A percentile compares a stretch with the other conserved stretches of the same genome.
Conservation (phyloP, 768 basidiomycete species). For the Auricularia cornea region DNA sequence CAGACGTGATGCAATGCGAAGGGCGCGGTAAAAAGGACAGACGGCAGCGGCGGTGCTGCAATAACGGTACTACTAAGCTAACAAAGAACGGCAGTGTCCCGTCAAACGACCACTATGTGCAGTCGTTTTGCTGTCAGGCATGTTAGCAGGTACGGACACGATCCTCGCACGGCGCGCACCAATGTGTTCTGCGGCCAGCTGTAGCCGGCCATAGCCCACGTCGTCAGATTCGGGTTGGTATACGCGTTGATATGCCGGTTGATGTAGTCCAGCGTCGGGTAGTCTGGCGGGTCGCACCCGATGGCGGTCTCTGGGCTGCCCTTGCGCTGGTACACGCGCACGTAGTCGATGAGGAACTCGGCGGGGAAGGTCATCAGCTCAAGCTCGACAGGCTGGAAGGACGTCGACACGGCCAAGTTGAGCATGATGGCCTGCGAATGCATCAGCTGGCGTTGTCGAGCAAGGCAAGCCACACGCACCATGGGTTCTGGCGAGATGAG, state of each 20-base stretch:
- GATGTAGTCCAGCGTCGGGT: constrained; percentile 62
- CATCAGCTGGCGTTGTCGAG: background rate
- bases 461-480: constrained; percentile 43
- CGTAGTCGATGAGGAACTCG: constrained; percentile 52
- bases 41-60: too few relatives aligned
- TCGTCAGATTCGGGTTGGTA: constrained; percentile 27
- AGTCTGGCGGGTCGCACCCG: constrained; percentile 57
- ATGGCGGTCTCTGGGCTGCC: constrained; percentile 38
- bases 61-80: too few relatives aligned
- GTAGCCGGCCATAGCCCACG: constrained; percentile 26
- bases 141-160: too few relatives aligned
- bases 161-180: background rate
- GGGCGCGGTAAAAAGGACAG: too few relatives aligned
- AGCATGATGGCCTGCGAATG: constrained; percentile 54
- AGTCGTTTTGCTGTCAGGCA: too few relatives aligned
- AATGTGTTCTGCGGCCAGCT: constrained; percentile 22
- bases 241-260: constrained; percentile 46
- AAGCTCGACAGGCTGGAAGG: constrained; percentile 52
- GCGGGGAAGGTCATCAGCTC: constrained; percentile 59
- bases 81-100: too few relatives aligned
- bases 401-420: constrained; percentile 58
- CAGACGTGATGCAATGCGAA: too few relatives aligned
- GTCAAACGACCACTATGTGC: too few relatives aligned
- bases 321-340: constrained; percentile 68
- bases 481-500: constrained; percentile 86